Percentiles rank a stretch among this genome's conserved stretches.
Conservation (phyloP, 805 yeast genomes). For the Blastobotrys mokoenaii region DNA sequence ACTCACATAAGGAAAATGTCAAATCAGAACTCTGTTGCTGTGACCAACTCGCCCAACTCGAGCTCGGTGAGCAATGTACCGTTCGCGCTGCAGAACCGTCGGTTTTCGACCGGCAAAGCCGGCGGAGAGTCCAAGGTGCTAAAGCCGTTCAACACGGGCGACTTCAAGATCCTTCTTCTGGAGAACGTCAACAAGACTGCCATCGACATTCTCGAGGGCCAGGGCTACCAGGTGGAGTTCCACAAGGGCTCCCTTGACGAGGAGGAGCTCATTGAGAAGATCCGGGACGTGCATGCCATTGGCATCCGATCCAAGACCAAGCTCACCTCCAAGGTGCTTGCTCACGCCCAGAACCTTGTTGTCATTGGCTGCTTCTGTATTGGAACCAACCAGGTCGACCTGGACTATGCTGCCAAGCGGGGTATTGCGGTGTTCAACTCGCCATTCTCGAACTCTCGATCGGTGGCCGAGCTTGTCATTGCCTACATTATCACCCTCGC, state of each 20-base stretch:
- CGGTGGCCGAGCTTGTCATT: slow-evolving; percentile 95
- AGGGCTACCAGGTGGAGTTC: slow-evolving; percentile 97
- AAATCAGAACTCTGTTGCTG: too few relatives aligned
- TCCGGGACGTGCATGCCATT: slow-evolving; percentile 87
- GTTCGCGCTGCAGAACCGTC: slow-evolving; percentile 9
- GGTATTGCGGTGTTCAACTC: slow-evolving; percentile 98
- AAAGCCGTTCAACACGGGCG: slow-evolving; percentile 94
- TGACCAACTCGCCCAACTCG: neutral
- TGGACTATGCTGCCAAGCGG: slow-evolving; percentile 79
- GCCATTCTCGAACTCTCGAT: slow-evolving; percentile 96
- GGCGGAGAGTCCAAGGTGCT: slow-evolving; percentile 38
- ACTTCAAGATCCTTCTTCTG: slow-evolving; percentile 79
- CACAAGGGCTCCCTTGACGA: slow-evolving; percentile 83
- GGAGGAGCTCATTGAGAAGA: slow-evolving; percentile 89
- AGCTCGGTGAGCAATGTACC: slow-evolving; percentile 2
- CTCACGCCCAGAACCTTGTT: slow-evolving; percentile 81
- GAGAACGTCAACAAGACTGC: slow-evolving; percentile 96
- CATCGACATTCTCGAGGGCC: slow-evolving; percentile 68
- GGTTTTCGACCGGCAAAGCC: slow-evolving; percentile 10
- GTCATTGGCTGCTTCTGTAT: slow-evolving; percentile 97
- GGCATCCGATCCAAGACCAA: slow-evolving; percentile 97
- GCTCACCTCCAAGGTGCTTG: slow-evolving; percentile 67
- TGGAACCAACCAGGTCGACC: slow-evolving; percentile 96
- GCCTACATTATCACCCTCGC: slow-evolving; percentile 91
- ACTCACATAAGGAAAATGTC: too few relatives aligned